phyloP scores from a whole-genome alignment of 164 flowering plant species.

The Stephania cephalantha region DNA sequence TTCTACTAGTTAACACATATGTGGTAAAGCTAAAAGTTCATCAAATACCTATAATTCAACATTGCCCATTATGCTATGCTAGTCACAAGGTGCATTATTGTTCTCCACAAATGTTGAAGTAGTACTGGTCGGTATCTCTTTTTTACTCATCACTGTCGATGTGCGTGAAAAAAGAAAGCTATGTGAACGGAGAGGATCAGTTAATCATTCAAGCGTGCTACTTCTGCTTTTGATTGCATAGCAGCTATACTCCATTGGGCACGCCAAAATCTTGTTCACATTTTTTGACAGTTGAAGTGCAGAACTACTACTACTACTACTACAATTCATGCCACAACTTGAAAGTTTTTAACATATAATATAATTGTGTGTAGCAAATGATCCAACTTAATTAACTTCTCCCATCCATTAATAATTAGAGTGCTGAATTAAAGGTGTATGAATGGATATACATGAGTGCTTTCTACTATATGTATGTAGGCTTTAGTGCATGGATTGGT shows the following conservation, averaged over 20 bases:
- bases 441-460: background rate
- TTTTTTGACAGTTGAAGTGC: background rate
- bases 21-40: background rate
- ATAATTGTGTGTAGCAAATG: no score
- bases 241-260: background rate
- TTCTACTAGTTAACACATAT: no score
- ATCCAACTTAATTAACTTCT: no score
- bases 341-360: no score
- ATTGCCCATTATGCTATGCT: background rate
- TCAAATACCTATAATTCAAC: background rate
- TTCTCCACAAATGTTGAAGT: background rate
- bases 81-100: background rate
- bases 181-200: background rate
- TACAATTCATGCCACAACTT: no score
- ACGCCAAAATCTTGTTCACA: background rate
- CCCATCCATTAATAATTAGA: no score
- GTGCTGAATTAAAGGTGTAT: no score
- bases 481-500: background rate
- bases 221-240: background rate
- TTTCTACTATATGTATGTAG: background rate
- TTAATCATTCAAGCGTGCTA: background rate
- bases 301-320: no score
- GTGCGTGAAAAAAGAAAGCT: background rate
- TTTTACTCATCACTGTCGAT: background rate
- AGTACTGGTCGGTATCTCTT: background rate